These are phyloP conservation scores for Phoma sp. DNA, from an alignment of 2,329 filamentous ascomycete species.

Conservation along the genomic window DNA sequence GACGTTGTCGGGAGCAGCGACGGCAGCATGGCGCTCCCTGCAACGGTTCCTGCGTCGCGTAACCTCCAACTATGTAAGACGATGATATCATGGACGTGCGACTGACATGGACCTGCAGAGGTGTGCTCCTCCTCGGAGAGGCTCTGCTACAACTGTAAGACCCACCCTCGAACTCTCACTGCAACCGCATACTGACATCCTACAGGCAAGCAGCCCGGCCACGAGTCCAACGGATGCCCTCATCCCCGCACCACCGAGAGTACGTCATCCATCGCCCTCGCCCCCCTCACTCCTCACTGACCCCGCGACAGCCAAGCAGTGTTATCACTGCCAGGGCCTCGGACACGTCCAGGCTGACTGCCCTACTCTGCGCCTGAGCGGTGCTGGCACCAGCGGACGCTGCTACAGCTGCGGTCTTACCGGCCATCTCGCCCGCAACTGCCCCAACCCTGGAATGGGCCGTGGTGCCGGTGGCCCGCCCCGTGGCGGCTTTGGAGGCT, in stretches of 20 bases:
- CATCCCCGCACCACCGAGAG: constrained; percentile 94
- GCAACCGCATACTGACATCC: constrained; percentile 18
- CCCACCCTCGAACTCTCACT: constrained; percentile 6
- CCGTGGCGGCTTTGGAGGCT: constrained; percentile 74
- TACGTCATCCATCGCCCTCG: constrained; percentile 52
- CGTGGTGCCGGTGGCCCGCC: constrained; percentile 69
- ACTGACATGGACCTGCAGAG: constrained; percentile 61
- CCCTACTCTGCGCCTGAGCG: constrained; percentile 91
- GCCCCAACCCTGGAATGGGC: constrained; percentile 77
- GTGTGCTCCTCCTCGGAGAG: constrained; percentile 98
- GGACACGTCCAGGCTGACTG: constrained; percentile 99
- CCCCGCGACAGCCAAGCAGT: constrained; percentile 80
- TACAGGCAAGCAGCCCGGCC: constrained; percentile 83
- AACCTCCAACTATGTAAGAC: constrained; percentile 20
- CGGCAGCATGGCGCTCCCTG: constrained; percentile 22
- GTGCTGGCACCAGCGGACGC: constrained; percentile 78
- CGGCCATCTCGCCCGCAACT: constrained; percentile 90
- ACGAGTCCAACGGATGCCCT: constrained; percentile 98
- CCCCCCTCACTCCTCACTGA: constrained; percentile 3
- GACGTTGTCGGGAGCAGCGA: constrained; percentile 21
- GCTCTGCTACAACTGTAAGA: constrained; percentile 98
- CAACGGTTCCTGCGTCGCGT: constrained; percentile 28
- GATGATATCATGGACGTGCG: constrained; percentile 8
- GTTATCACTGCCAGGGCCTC: constrained; percentile 98
- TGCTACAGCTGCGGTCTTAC: constrained; percentile 97